Base-by-base conservation (phyloP, 2,329 filamentous ascomycete genomes). In the Hymenoscyphus albidus region DNA sequence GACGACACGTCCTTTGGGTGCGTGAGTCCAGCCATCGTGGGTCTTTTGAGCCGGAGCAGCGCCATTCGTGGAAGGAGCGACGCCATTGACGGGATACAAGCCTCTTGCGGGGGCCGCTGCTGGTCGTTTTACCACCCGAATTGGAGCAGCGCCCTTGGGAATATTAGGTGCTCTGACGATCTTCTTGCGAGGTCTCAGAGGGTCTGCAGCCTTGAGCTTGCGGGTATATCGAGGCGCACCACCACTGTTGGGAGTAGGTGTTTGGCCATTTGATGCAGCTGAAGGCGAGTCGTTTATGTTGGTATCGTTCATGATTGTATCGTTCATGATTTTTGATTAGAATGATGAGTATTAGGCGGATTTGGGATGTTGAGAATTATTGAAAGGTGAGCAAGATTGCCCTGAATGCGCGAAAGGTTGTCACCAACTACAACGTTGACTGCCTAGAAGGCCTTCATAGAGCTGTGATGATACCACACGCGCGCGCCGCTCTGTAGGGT, bases 141-240 rank as follows among this genome's bases (percentile, higher is more conserved):
- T 22, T 27, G 48, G 18, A 27, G 48, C 18, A n/a, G 69, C 51
- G 59, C 56, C 66, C 5, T 64, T 59, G 61, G 73, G 73, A 39
- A 68, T 67, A 54, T 75, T 75, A 0, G 79, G 78, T 60, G 77
- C 74, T 65, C 74, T 74, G 27, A 74, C 65, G 2, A 80, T 78
- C 68, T 81, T 85, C 73, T 88, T 86, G 56, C 85, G 82, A 61
- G 87, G 81, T 61, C 89, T 85, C 22, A 91, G 78, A 38, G 89
- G 89, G 71, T 91, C 87, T 63, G 80, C 79, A 58, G 77, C 78
- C 64, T 81, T 82, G 12, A 80, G 80, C 64, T 81, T 82, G 63
- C 83, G 79, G 44, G 79, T 76, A 63, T 76, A 78, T 70, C 48
- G 48, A 58, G 77, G 78, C 65, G 74, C 78, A 67, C 79, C 81